phyloP scores from a whole-genome alignment of 352 stramenopile genomes.

The Globisporangium carolinianum region DNA sequence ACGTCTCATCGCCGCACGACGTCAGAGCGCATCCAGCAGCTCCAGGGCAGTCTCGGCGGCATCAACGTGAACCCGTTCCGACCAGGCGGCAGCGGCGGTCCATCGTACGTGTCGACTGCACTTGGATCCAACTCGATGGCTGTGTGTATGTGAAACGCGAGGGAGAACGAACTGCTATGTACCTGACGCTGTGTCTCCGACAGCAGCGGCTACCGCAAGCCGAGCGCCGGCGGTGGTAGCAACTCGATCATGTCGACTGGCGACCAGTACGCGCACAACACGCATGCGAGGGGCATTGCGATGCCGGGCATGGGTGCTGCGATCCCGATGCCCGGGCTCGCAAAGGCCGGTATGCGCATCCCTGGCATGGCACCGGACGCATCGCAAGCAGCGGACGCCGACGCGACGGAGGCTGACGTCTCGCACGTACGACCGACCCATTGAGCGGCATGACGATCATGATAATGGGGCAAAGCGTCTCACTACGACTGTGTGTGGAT shows the following conservation, averaged over 20 bases:
- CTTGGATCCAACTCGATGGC: no score
- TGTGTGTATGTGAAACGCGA: no score
- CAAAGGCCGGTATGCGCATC: constrained; percentile 57
- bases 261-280: constrained; percentile 73
- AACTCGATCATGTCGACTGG: constrained; percentile 79
- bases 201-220: constrained; percentile 33
- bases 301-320: constrained; percentile 79
- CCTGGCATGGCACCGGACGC: constrained; percentile 44
- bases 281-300: constrained; percentile 54
- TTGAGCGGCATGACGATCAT: no score
- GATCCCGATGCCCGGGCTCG: constrained; percentile 77
- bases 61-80: constrained; percentile 84
- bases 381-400: constrained; percentile 19
- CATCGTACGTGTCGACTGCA: background rate
- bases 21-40: constrained; percentile 59
- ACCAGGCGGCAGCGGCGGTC: constrained; percentile 21
- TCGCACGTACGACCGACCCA: constrained; percentile 42
- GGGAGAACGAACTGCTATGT: no score
- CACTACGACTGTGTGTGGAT: background rate
- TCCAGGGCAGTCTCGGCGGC: constrained; percentile 72
- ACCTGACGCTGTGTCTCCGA: no score
- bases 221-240: constrained; percentile 21
- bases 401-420: constrained; percentile 29
- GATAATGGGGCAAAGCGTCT: no score
- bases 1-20: constrained; percentile 18